phyloP scores from a whole-genome alignment of 108 stramenopile genomes.

The Nitzschia sp. region DNA sequence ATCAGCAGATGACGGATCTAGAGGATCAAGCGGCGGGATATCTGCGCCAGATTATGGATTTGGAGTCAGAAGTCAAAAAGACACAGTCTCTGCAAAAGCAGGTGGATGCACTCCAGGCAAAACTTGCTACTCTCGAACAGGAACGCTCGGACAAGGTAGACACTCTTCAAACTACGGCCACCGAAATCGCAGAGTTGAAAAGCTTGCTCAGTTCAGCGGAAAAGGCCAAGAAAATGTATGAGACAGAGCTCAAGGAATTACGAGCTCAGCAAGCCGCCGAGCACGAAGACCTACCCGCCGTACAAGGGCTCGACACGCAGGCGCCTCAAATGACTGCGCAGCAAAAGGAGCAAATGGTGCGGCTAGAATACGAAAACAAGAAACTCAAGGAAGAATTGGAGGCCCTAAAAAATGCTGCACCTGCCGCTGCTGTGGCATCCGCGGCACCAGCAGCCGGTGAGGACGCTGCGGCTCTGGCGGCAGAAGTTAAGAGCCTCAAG shows the following conservation, averaged over 20 bases:
- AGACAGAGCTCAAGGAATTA: slow-evolving; percentile 77
- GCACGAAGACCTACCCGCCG: slow-evolving; percentile 42
- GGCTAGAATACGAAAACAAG: slow-evolving; percentile 78
- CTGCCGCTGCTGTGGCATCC: slow-evolving; percentile 17
- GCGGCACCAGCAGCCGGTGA: slow-evolving; percentile 10
- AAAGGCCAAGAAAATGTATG: slow-evolving; percentile 80
- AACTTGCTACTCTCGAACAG: slow-evolving; percentile 48
- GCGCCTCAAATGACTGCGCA: slow-evolving; percentile 20
- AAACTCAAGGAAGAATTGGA: slow-evolving; percentile 65
- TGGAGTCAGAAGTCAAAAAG: slow-evolving; percentile 80
- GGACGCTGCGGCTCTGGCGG: slow-evolving; percentile 16
- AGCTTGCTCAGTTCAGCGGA: slow-evolving; percentile 58
- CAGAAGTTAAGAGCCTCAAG: slow-evolving; percentile 46
- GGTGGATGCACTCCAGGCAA: slow-evolving; percentile 55
- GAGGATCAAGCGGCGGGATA: slow-evolving; percentile 81
- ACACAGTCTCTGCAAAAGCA: slow-evolving; percentile 60
- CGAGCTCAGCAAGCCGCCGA: slow-evolving; percentile 68
- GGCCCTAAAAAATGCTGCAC: slow-evolving; percentile 23
- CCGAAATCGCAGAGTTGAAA: slow-evolving; percentile 71
- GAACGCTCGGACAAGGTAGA: slow-evolving; percentile 41
- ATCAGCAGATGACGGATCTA: slow-evolving; percentile 80
- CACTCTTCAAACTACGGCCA: slow-evolving; percentile 44
- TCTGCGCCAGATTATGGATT: slow-evolving; percentile 78
- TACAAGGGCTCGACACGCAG: slow-evolving; percentile 39
- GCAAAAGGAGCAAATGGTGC: slow-evolving; percentile 64